Base-by-base conservation (phyloP, 108 stramenopile genomes). In the Cyclotella distinguenda region DNA sequence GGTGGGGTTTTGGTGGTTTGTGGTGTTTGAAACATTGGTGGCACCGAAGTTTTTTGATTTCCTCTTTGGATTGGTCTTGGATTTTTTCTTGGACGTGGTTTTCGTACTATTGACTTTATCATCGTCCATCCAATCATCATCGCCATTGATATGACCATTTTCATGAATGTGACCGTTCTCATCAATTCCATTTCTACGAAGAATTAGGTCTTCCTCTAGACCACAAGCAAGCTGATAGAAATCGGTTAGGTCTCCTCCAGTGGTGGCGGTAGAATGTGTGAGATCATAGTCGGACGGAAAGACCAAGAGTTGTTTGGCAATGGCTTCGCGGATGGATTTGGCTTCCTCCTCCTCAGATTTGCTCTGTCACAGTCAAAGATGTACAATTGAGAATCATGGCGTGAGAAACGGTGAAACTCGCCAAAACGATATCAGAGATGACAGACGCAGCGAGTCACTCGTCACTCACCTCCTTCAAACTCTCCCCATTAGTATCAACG, bases 161-260 rank as follows among this genome's bases (percentile, higher is more conserved):
- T 28, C 38, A 18, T 40, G 33, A 6, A 45, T 46, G 42, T 30
- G 15, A 25, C 48, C 19, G 55, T 13, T 49, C 32, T 35, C 31
- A 48, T 16, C 42, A 31, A 12, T 72, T 40, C 25, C 62, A 47
- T 38, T 11, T 8, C 40, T 3, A n/a, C 50, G 13, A 12, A 56
- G 48, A 13, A 60, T 58, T 58, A 86, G 42, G 0, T 33, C 40
- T 25, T 79, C 64, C 43, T 88, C 88, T 61, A 89, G 85, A 35
- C 91, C 91, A 50, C 85, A 83, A 0, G 80, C 86, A 1, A 81
- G 64, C 54, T 86, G 87, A 64, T 73, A 93, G 62, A 86, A 93
- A 49, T 89, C 69, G 45, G 82, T 66, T 32, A 86, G 45, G 68
- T 89, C 84, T 74, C 82, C 56, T 56, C 67, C 35, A 30, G 40